Evolutionary conservation across 345 rosid species (phyloP).

Genomic region (Isatis tinctoria): DNA sequence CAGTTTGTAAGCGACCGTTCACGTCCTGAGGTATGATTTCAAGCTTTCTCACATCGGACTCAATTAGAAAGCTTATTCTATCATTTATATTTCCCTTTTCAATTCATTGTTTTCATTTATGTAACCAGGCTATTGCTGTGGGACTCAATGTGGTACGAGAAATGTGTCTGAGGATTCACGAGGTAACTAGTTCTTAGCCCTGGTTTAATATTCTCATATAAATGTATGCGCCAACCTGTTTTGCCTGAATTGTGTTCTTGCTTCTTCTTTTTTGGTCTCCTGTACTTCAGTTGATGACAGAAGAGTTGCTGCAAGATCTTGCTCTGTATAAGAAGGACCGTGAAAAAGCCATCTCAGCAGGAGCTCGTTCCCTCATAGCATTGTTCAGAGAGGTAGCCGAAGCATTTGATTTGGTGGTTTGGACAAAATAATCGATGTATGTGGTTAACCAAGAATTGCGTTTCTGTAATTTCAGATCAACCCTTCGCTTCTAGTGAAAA

Average conservation of each 20-base stretch:
- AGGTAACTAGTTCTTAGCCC: slow-evolving; percentile 46
- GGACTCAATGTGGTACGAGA: slow-evolving; percentile 88
- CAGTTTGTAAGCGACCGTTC: slow-evolving; percentile 91
- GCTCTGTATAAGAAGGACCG: slow-evolving; percentile 81
- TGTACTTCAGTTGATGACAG: slow-evolving; percentile 79
- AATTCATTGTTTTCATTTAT: slow-evolving; percentile 5
- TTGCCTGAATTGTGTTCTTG: neutral
- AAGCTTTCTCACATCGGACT: neutral
- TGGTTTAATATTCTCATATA: neutral
- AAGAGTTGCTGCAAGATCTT: slow-evolving; percentile 93
- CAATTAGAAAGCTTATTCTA: neutral
- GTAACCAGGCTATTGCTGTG: slow-evolving; percentile 75
- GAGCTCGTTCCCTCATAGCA: slow-evolving; percentile 80
- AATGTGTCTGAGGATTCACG: slow-evolving; percentile 87
- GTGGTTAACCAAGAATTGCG: neutral
- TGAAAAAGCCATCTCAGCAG: slow-evolving; percentile 83
- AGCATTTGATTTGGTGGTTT: neutral
- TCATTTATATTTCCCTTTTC: neutral
- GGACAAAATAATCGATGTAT: neutral
- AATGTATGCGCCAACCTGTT: neutral
- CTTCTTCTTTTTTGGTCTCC: neutral
- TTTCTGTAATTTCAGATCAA: slow-evolving; percentile 51
- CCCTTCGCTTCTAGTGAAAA: slow-evolving; percentile 85
- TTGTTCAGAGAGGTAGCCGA: slow-evolving; percentile 86
- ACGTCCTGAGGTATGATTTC: slow-evolving; percentile 72